phyloP scores from a whole-genome alignment of 2,329 filamentous ascomycete genomes.

The Helminthosporium solani region DNA sequence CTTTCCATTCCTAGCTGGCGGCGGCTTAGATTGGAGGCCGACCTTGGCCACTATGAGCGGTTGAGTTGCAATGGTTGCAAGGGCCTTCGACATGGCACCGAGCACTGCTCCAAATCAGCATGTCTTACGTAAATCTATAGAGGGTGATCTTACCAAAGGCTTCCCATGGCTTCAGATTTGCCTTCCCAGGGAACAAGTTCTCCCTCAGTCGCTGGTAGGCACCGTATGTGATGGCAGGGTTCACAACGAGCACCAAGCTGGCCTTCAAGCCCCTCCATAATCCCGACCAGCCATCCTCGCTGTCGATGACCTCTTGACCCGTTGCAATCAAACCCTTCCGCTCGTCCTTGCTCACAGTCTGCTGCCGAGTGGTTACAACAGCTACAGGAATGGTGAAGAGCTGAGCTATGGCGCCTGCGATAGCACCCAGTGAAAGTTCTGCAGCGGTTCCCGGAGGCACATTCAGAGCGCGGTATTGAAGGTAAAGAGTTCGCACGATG shows the following conservation, averaged over 20 bases:
- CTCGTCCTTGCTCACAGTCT: conserved; percentile 83
- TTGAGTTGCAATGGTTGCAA: conserved; percentile 90
- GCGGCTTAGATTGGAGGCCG: conserved; percentile 89
- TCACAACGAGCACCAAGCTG: conserved; percentile 90
- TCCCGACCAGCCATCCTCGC: conserved; percentile 84
- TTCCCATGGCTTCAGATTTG: conserved; percentile 76
- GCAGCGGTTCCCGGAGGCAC: conserved; percentile 73
- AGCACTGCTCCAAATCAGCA: conserved; percentile 60
- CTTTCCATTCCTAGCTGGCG: conserved; percentile 78
- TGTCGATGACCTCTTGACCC: conserved; percentile 81
- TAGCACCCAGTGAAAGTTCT: conserved; percentile 81
- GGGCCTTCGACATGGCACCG: conserved; percentile 86
- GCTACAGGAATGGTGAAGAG: conserved; percentile 95
- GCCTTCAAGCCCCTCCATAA: conserved; percentile 96
- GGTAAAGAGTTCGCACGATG: conserved; percentile 77
- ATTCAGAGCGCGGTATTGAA: conserved; percentile 58
- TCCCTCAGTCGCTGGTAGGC: conserved; percentile 88
- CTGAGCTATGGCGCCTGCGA: conserved; percentile 88
- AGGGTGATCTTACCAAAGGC: conserved; percentile 73
- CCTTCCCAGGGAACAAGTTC: conserved; percentile 73
- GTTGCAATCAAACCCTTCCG: conserved; percentile 86
- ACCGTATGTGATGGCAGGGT: conserved; percentile 96
- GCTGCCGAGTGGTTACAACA: conserved; percentile 92
- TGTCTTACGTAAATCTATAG: conserved; percentile 1
- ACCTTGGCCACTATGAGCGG: conserved; percentile 98